Percentiles rank a stretch among this genome's conserved stretches.
These are phyloP conservation scores for Gonium pectorale DNA, from an alignment of 139 green algal species.

Conservation along the genomic window DNA sequence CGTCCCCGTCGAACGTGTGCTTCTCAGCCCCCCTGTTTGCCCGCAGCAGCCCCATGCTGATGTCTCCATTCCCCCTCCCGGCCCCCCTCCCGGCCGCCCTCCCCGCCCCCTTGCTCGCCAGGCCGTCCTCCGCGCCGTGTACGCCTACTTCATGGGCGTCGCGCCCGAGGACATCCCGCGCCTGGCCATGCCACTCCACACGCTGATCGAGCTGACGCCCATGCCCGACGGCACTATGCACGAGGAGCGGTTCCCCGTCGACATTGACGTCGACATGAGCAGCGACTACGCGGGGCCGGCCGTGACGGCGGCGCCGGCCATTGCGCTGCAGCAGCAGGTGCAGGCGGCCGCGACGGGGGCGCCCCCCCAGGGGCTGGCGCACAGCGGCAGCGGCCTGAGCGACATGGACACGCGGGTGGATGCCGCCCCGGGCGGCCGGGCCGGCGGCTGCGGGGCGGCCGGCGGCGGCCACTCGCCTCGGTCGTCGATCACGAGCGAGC, in stretches of 20 bases:
- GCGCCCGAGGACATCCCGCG: constrained; percentile 66
- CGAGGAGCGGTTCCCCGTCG: constrained; percentile 63
- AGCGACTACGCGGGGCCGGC: neutral
- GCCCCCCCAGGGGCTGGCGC: no score
- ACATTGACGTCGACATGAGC: constrained; percentile 9
- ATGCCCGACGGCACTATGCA: constrained; percentile 88
- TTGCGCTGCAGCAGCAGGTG: neutral
- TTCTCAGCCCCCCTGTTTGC: no score
- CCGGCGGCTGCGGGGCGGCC: neutral
- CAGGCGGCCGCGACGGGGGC: no score
- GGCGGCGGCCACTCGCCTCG: neutral
- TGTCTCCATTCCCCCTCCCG: no score
- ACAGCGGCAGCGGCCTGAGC: no score
- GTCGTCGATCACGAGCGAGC: neutral
- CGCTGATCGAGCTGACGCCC: constrained; percentile 92
- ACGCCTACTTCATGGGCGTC: constrained; percentile 84
- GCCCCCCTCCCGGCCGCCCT: neutral
- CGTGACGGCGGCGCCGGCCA: no score
- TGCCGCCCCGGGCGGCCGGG: neutral
- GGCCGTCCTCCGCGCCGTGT: constrained; percentile 84
- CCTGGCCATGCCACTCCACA: constrained; percentile 92
- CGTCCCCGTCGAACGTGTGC: no score
- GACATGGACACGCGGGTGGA: no score
- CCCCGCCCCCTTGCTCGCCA: neutral
- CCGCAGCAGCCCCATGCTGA: no score